phyloP scores from a whole-genome alignment of 495 filamentous ascomycete species.

The Cercophora newfieldiana region DNA sequence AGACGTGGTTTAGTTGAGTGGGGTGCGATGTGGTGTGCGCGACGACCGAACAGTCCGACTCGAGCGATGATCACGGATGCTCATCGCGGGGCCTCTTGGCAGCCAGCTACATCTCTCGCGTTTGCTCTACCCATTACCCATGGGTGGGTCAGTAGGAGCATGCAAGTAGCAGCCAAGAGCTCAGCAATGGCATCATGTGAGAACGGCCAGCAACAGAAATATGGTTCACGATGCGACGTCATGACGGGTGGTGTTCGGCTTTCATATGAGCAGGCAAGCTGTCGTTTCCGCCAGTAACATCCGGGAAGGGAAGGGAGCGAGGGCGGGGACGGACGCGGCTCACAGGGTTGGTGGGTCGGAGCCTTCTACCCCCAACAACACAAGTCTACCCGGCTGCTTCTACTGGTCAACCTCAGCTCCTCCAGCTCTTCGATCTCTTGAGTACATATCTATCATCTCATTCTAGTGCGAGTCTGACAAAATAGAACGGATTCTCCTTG shows the following conservation, averaged over 20 bases:
- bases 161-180: constrained; percentile 1
- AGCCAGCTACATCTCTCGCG: not conserved
- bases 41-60: constrained; percentile 5
- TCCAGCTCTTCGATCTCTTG: not conserved
- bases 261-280: not conserved
- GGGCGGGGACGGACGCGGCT: not conserved
- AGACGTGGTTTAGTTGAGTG: not conserved
- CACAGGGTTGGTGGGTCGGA: constrained; percentile 2
- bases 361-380: not conserved
- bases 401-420: not conserved
- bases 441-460: not conserved
- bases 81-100: not conserved
- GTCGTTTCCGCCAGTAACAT: constrained; percentile 4
- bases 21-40: constrained; percentile 4
- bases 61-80: not conserved
- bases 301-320: not conserved
- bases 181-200: constrained; percentile 3
- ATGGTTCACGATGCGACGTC: constrained; percentile 5
- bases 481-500: constrained; percentile 4
- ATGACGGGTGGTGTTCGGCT: constrained; percentile 16
- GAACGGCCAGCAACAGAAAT: not conserved
- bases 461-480: not conserved
- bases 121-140: not conserved
- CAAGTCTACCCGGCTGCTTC: not conserved
- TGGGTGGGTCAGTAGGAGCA: not conserved